phyloP scores from a whole-genome alignment of 169 alveolate genomes.

The Plasmodium gallinaceum region DNA sequence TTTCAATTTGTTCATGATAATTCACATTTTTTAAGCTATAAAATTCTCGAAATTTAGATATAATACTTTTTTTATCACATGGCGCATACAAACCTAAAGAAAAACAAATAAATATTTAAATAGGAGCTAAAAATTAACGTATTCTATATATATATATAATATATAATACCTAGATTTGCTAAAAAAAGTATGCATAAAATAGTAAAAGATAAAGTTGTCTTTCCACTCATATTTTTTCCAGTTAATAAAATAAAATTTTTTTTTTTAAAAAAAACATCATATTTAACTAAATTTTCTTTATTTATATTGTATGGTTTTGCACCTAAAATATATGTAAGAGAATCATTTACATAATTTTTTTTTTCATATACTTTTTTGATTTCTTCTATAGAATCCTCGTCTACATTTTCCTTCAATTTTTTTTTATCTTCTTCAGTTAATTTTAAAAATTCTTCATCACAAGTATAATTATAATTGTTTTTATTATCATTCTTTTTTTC shows the following conservation, averaged over 20 bases:
- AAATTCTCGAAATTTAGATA: constrained; percentile 69
- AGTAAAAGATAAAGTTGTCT: constrained; percentile 72
- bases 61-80: constrained; percentile 58
- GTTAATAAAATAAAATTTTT: constrained; percentile 68
- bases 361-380: constrained; percentile 63
- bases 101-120: not conserved
- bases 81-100: constrained; percentile 72
- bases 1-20: constrained; percentile 75
- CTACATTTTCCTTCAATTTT: constrained; percentile 24
- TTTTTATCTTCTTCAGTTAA: constrained; percentile 46
- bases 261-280: constrained; percentile 71
- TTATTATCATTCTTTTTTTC: not conserved
- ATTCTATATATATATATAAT: not conserved
- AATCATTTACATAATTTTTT: constrained; percentile 60
- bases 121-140: not conserved
- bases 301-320: constrained; percentile 69
- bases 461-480: not conserved
- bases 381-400: constrained; percentile 50
- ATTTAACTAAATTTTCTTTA: constrained; percentile 59
- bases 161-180: constrained; percentile 56
- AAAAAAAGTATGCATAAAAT: constrained; percentile 64
- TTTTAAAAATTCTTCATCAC: not conserved
- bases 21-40: constrained; percentile 74
- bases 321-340: constrained; percentile 56
- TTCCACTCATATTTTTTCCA: constrained; percentile 77